phyloP scores from a whole-genome alignment of 352 stramenopile species.

The Phytophthora uliginosa region DNA sequence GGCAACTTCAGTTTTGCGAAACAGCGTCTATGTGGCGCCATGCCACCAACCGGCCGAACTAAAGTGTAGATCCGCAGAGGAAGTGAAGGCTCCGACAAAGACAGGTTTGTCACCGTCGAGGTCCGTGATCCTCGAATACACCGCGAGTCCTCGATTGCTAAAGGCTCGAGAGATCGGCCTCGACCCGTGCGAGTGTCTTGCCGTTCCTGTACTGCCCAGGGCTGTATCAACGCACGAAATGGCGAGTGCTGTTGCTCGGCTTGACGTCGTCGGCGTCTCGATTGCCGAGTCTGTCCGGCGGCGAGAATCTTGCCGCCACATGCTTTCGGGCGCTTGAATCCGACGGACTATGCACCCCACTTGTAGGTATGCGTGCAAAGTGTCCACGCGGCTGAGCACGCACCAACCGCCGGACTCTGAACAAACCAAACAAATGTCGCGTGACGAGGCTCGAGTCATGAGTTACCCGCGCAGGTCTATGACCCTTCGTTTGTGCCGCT shows the following conservation, averaged over 20 bases:
- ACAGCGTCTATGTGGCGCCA: slow-evolving; percentile 2
- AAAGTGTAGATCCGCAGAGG: neutral
- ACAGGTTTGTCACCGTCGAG: slow-evolving; percentile 9
- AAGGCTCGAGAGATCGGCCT: neutral
- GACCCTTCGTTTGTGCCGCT: slow-evolving; percentile 6
- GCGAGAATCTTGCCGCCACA: neutral
- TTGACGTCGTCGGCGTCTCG: neutral
- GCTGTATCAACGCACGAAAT: neutral
- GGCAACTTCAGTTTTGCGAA: slow-evolving; percentile 13
- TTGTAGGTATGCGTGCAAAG: slow-evolving; percentile 4
- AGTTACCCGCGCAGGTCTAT: slow-evolving; percentile 17
- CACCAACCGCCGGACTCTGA: slow-evolving; percentile 16
- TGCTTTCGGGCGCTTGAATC: slow-evolving; percentile 5
- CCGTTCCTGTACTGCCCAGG: neutral
- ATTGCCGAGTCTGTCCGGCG: neutral
- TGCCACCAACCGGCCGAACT: neutral
- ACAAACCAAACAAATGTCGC: slow-evolving; percentile 15
- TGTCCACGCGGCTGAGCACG: slow-evolving; percentile 14
- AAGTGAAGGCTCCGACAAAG: slow-evolving; percentile 3
- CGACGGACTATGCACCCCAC: slow-evolving; percentile 17
- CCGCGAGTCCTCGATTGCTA: slow-evolving; percentile 12
- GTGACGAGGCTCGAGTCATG: slow-evolving; percentile 12
- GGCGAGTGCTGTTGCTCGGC: neutral
- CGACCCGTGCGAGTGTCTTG: neutral
- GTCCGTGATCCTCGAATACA: slow-evolving; percentile 6